Conservation (phyloP, 441 rosid species). For the Breynia disticha region DNA sequence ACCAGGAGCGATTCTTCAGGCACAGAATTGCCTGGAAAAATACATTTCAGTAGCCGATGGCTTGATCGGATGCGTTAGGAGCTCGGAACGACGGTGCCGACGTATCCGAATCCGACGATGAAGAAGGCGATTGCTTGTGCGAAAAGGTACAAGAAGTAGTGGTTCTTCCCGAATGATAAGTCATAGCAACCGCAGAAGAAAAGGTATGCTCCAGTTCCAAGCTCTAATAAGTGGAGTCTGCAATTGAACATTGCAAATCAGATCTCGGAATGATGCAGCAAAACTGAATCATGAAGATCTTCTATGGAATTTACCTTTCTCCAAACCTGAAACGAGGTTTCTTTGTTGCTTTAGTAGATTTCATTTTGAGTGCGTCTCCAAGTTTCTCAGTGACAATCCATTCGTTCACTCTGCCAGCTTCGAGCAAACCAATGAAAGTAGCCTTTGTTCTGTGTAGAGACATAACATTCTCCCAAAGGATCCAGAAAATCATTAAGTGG, state of each 20-base stretch:
- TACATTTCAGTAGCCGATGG: neutral
- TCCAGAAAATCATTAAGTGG: slow-evolving; percentile 78
- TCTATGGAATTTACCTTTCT: slow-evolving; percentile 47
- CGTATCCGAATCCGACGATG: slow-evolving; percentile 62
- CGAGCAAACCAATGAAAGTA: slow-evolving; percentile 77
- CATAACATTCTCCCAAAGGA: slow-evolving; percentile 91
- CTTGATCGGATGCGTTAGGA: slow-evolving; percentile 12
- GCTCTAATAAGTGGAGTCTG: slow-evolving; percentile 64
- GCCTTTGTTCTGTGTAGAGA: slow-evolving; percentile 89
- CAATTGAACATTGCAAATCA: neutral
- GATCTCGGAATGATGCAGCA: no score
- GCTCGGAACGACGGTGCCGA: slow-evolving; percentile 59
- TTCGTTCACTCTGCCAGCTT: slow-evolving; percentile 81
- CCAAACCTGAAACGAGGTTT: slow-evolving; percentile 54
- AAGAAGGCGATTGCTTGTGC: slow-evolving; percentile 67
- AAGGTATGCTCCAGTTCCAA: slow-evolving; percentile 55
- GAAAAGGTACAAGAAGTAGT: slow-evolving; percentile 52
- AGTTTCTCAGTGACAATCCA: slow-evolving; percentile 94
- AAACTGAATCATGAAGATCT: no score
- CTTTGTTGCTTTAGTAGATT: slow-evolving; percentile 38
- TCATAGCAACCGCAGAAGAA: slow-evolving; percentile 74
- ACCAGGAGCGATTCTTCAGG: no score
- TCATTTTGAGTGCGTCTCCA: slow-evolving; percentile 61
- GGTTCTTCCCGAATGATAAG: slow-evolving; percentile 48
- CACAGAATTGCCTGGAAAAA: neutral